Percentiles rank a stretch among this genome's conserved stretches.
phyloP scores from a whole-genome alignment of 1,284 basidiomycete species.

The Polyporus tsugae region DNA sequence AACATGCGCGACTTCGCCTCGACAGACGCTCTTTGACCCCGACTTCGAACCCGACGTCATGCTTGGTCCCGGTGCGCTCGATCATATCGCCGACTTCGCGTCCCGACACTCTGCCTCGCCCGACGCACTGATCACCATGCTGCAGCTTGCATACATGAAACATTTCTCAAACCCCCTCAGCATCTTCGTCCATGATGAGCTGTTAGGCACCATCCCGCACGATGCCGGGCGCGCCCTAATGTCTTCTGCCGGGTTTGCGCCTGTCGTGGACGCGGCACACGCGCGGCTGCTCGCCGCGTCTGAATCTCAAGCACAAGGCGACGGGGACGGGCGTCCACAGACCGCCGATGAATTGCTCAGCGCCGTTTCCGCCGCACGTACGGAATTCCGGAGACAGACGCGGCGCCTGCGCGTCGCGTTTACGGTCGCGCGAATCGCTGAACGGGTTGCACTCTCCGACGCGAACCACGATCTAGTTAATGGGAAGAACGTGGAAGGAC shows the following conservation, averaged over 20 bases:
- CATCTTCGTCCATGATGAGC: conserved; percentile 49
- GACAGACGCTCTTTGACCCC: conserved; percentile 70
- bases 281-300: conserved; percentile 39
- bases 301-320: background rate
- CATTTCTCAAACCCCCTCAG: conserved; percentile 72
- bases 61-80: conserved; percentile 63
- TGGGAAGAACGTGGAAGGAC: conserved; percentile 30
- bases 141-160: conserved; percentile 71
- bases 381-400: conserved; percentile 44
- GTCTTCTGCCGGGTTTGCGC: conserved; percentile 38
- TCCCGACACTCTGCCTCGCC: conserved; percentile 61
- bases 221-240: conserved; percentile 36
- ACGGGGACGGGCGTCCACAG: background rate
- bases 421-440: conserved; percentile 52
- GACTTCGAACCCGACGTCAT: conserved; percentile 67
- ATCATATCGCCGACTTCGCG: conserved; percentile 64
- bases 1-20: background rate
- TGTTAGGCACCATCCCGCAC: conserved; percentile 26
- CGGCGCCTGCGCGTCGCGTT: conserved; percentile 56
- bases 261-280: conserved; percentile 53
- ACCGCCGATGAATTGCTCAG: conserved; percentile 33
- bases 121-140: conserved; percentile 60
- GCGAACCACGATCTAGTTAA: conserved; percentile 35
- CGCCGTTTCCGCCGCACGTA: conserved; percentile 49
- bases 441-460: conserved; percentile 51